Base-by-base conservation (phyloP, 139 green algal genomes). In the Chlamydomonas incerta region DNA sequence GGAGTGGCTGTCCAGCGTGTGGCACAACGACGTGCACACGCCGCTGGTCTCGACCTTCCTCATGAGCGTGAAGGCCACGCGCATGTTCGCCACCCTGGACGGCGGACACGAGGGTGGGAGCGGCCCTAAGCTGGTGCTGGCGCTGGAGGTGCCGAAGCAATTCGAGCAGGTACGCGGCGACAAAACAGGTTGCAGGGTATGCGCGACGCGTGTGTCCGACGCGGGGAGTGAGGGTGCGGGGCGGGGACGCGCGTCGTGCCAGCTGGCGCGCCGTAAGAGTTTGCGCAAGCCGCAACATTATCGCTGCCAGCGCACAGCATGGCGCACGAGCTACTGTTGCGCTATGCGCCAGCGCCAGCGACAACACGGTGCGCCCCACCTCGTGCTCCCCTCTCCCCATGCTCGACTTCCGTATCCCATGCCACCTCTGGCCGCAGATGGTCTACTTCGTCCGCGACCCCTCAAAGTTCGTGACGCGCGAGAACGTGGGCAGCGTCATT, bases 401-500 rank as follows among this genome's bases (percentile, higher is more conserved):
- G n/a, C n/a, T n/a, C n/a, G n/a, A n/a, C n/a, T n/a, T n/a, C n/a
- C n/a, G n/a, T n/a, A n/a, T n/a, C n/a, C n/a, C n/a, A n/a, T n/a
- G n/a, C n/a, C n/a, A n/a, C n/a, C n/a, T n/a, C n/a, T n/a, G n/a
- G 28, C 66, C 88, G 63, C 89, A 92, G 86, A 79, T 93, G 33
- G 74, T 93, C 34, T 95, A 91, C 87, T 95, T 95, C 79, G 86
- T 95, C 55, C 88, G 93, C 20, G 94, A 96, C 41, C 88, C 91
- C 62, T 86, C 58, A 75, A 90, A 89, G 52, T 92, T 94, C 41
- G 87, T 95, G 69, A 94, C 89, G 34, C 82, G 87, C 62, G 90
- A 91, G 3, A 95, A 94, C 67, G 91, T 96, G 13, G 66, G 41
- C 23, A 75, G 79, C 47, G 58, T 87, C 24, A 90, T 96, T 41